These are phyloP conservation scores for Plasmodium vivax DNA, from an alignment of 169 alveolate species.

Conservation along the genomic window DNA sequence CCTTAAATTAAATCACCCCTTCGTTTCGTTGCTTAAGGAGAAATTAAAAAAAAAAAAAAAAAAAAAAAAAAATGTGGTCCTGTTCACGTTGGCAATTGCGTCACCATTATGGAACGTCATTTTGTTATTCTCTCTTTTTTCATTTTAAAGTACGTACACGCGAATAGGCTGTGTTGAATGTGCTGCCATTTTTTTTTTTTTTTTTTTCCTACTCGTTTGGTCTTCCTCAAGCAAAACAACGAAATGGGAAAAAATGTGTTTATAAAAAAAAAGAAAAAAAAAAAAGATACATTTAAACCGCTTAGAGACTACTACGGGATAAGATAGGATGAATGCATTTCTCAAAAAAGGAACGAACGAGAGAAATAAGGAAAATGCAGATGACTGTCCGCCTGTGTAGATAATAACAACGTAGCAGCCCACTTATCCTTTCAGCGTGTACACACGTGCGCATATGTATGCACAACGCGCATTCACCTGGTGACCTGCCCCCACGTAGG, in stretches of 20 bases:
- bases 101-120: neutral
- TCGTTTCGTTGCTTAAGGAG: neutral
- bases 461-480: neutral
- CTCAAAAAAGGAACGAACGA: neutral
- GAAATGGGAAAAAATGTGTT: neutral
- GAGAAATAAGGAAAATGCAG: neutral
- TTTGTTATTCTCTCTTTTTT: neutral
- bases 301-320: neutral
- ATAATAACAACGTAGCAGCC: neutral
- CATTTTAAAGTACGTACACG: neutral
- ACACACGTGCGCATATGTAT: neutral
- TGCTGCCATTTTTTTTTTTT: neutral
- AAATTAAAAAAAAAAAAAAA: neutral
- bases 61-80: neutral
- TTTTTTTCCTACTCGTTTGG: neutral
- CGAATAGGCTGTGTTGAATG: neutral
- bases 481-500: neutral
- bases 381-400: neutral
- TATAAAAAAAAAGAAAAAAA: slow-evolving; percentile 1
- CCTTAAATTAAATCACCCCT: neutral
- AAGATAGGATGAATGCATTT: neutral
- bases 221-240: neutral
- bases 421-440: neutral
- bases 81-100: neutral
- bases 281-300: neutral